Percentiles rank a stretch among this genome's conserved stretches.
These are phyloP conservation scores for Candida bentonensis DNA, from an alignment of 805 yeast species.

Conservation along the genomic window DNA sequence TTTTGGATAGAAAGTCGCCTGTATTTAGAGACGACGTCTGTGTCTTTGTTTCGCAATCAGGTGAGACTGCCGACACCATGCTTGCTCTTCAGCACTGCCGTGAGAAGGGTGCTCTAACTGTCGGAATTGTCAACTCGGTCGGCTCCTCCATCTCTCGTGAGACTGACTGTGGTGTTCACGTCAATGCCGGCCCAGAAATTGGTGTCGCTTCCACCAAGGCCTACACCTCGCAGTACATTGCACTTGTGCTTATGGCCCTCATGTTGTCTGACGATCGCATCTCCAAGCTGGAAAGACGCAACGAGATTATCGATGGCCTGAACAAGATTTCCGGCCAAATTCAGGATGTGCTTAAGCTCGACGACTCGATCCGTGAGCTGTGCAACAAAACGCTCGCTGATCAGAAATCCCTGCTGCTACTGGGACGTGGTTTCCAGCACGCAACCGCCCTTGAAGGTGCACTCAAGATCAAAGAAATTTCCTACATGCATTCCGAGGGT, in stretches of 20 bases:
- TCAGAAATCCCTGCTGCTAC: constrained; percentile 74
- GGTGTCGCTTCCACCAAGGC: constrained; percentile 99
- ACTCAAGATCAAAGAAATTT: constrained; percentile 91
- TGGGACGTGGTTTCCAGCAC: constrained; percentile 95
- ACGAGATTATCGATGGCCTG: constrained; percentile 76
- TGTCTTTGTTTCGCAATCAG: constrained; percentile 95
- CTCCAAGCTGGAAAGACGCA: constrained; percentile 61
- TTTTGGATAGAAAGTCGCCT: constrained; percentile 83
- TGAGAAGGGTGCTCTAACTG: constrained; percentile 94
- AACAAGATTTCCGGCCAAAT: constrained; percentile 77
- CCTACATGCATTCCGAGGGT: constrained; percentile 98
- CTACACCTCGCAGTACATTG: constrained; percentile 95
- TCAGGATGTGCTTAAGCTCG: constrained; percentile 57
- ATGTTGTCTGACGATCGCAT: constrained; percentile 87
- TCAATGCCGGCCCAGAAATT: constrained; percentile 98
- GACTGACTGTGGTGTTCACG: constrained; percentile 98
- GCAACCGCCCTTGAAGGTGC: constrained; percentile 99
- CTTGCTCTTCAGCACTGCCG: constrained; percentile 88
- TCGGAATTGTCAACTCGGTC: constrained; percentile 94
- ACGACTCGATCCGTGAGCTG: constrained; percentile 56
- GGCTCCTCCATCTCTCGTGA: constrained; percentile 95
- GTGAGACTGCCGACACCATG: constrained; percentile 97
- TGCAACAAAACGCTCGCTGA: constrained; percentile 60
- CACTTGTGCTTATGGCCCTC: constrained; percentile 90
- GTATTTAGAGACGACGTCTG: constrained; percentile 97